A percentile compares a stretch with the other conserved stretches of the same genome.
Evolutionary conservation across 2,329 filamentous ascomycete species (phyloP).

Genomic region (Hortaea sp.): DNA sequence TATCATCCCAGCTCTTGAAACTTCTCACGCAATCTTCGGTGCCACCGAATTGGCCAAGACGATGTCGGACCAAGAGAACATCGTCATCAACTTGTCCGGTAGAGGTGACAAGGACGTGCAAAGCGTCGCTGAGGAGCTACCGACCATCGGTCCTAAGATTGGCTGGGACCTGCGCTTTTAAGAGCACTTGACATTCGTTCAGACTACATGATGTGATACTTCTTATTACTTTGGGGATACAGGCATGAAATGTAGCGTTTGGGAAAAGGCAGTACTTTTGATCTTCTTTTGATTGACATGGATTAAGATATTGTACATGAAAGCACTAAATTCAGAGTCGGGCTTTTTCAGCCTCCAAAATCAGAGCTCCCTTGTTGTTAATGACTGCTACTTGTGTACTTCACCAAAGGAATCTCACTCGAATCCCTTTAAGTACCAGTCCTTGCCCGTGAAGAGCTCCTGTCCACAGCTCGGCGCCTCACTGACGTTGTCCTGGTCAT

Average conservation of each 20-base stretch:
- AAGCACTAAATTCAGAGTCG: no score
- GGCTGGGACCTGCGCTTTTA: conserved; percentile 54
- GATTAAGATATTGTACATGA: no score
- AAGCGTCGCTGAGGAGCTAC: conserved; percentile 90
- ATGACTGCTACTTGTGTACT: no score
- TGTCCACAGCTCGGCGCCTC: conserved; percentile 3
- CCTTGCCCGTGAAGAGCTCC: neutral
- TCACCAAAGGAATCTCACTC: conserved; percentile 29
- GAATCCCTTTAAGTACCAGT: conserved; percentile 8
- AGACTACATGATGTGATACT: no score
- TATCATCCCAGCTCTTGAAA: conserved; percentile 93
- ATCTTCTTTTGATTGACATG: no score
- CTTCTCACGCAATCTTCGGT: conserved; percentile 83
- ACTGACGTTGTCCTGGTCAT: neutral
- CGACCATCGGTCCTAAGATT: conserved; percentile 77
- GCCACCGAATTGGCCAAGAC: conserved; percentile 85
- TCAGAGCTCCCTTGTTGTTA: no score
- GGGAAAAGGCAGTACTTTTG: no score
- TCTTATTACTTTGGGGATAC: no score
- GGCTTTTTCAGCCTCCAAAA: no score
- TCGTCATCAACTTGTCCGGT: conserved; percentile 89
- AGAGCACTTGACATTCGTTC: neutral
- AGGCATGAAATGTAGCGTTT: no score
- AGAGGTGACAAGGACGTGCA: conserved; percentile 98
- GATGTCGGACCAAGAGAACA: conserved; percentile 76